Base-by-base conservation (phyloP, 257 asterid species). In the Solanum appendiculatum region DNA sequence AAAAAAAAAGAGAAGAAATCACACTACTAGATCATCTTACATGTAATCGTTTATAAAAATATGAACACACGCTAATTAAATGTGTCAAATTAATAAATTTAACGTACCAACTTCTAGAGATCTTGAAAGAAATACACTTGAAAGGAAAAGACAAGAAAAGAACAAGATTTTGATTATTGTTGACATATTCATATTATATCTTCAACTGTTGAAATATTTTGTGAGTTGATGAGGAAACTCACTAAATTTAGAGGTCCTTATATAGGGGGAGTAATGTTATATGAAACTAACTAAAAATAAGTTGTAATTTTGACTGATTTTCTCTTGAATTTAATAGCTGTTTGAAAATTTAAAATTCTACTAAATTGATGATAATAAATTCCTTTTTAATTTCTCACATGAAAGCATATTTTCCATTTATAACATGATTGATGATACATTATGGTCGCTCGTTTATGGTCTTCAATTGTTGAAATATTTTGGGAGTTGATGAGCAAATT, bases 21-120 rank as follows among this genome's bases (percentile, higher is more conserved):
- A 54, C 10, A 54, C n/a, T 18, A 54, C 9, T 54, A 54, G 18
- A 46, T 46, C 56, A 46, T 46, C 56, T 13, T 46, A 46, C n/a
- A n/a, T n/a, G n/a, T n/a, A n/a, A n/a, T n/a, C n/a, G n/a, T n/a
- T n/a, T n/a, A n/a, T n/a, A n/a, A 63, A 63, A 9, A 33, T 70
- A 23, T 70, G 78, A 34, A 70, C 54, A 23, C 1, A 20, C 9
- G 5, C 8, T 78, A 42, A 78, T n/a, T n/a, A 70, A 21, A 60
- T 63, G 2, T 48, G 5, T 63, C 15, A 0, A 63, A 25, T 63
- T 29, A 31, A 31, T 31, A 33, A 6, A 33, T 7, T 69, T 18
- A 2, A 64, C 34, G 40, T 87, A 90, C 94, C 98, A 70, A 92
- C 91, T 92, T 94, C 92, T 48, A 86, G 90, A 68, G 94, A 93